Evolutionary conservation across 1,139 yeast species (phyloP), one percentile per base, ranked within the genome.

Genomic region (Torulaspora globosa): DNA sequence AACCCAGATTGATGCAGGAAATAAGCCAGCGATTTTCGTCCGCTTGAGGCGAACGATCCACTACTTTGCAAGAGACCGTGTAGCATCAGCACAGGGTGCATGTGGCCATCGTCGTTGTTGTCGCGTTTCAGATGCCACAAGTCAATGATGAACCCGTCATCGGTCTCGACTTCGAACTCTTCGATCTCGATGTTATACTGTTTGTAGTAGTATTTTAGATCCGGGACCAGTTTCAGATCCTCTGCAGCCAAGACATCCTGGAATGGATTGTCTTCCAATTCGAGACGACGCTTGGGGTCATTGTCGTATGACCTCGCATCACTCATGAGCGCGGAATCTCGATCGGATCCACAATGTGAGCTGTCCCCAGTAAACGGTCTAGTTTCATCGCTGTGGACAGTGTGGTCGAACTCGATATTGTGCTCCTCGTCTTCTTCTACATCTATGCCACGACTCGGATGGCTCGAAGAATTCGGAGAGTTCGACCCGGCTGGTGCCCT

Each of bases 51-150:
- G 63, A 75, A 92, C 0, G 96, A 84, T 0, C 92, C 97, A 0
- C 94, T 80, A 24, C 95, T 83, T 58, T 89, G 95, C 53, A 92
- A 69, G 15, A 92, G 72, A 0, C 98, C 98, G 58, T 92, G 98
- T 21, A 90, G 72, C 53, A 87, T 67, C 24, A 92, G 69, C 1
- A 90, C 69, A 0, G 97, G 97, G 50, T 70, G 72, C 46, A 48
- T 28, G 29, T 41, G 29, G 11, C 41, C 30, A 24, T 21, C 34
- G 6, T 23, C 36, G 19, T 41, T 29, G 28, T 19, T 60, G 2
- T 53, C 62, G 1, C 55, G 82, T 52, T 82, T 78, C 8, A 80
- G 65, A 41, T 86, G 78, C 60, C 87, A 84, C 39, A 90, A 63
- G 0, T 74, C 72, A 21, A 92, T 67, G 1, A 78, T 70, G 62